phyloP scores from a whole-genome alignment of 2,329 filamentous ascomycete species.

The Diplocarpon mali region DNA sequence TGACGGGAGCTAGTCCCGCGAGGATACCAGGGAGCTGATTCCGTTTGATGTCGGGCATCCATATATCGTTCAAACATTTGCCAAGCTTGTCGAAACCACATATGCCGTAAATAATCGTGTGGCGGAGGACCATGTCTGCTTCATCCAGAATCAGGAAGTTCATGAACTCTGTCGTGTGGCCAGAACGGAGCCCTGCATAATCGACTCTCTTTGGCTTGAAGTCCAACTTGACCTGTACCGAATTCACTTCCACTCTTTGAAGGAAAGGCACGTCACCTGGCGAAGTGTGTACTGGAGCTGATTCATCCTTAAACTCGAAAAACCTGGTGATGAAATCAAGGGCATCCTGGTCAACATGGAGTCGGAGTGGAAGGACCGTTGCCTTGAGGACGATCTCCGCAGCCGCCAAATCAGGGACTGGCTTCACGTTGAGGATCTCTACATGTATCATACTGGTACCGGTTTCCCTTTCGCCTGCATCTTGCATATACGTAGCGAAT shows the following conservation, averaged over 20 bases:
- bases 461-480: conserved; percentile 76
- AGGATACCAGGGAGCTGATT: conserved; percentile 86
- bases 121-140: conserved; percentile 73
- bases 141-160: conserved; percentile 92
- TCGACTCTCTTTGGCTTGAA: conserved; percentile 99
- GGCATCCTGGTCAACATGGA: conserved; percentile 96
- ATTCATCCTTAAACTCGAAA: conserved; percentile 92
- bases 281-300: conserved; percentile 40
- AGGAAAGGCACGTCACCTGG: conserved; percentile 73
- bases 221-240: conserved; percentile 75
- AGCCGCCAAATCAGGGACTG: conserved; percentile 71
- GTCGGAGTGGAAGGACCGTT: conserved; percentile 68
- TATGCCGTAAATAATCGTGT: conserved; percentile 87
- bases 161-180: conserved; percentile 96
- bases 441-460: conserved; percentile 83
- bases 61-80: conserved; percentile 85
- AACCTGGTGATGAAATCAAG: conserved; percentile 95
- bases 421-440: conserved; percentile 79
- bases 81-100: conserved; percentile 84
- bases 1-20: conserved; percentile 79
- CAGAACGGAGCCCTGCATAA: conserved; percentile 83
- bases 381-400: conserved; percentile 80
- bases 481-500: conserved; percentile 87
- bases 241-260: conserved; percentile 77
- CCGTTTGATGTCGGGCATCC: conserved; percentile 84